Evolutionary conservation across 345 rosid species (phyloP), one percentile per base, ranked within the genome.

Genomic region (Geranium brycei): DNA sequence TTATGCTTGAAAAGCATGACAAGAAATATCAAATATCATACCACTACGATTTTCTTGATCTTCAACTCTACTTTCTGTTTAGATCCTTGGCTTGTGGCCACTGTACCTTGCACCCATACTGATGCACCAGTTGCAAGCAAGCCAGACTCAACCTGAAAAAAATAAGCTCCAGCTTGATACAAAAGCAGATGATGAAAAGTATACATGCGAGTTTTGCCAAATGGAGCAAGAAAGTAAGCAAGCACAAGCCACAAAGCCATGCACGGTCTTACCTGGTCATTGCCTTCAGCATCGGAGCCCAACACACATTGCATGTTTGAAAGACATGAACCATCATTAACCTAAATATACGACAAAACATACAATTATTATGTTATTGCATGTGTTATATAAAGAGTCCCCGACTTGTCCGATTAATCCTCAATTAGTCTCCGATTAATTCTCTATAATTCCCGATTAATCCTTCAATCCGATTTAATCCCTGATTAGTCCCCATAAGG

Each of bases 291-390:
- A n/a, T 90, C 91, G 1, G 81, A 69, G 61, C 71, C 79, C 87
- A 93, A 64, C 61, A 90, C 97, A 65, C 97, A 90, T 93, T 93
- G 99, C 96, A 93, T 82, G 63, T 85, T 93, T 1, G 97, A 88
- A 62, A 93, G 77, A 76, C 96, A 90, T 1, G 99, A 90, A 47
- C 99, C 96, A 74, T 93, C 99, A 64, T 90, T 93, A 64, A 93
- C 81, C 99, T 89, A 61, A 19, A 71, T 57, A 19, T 57, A 19
- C 23, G 35, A 31, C 30, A 35, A 62, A 51, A 19, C 18, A 32
- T 17, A 57, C 17, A 28, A 51, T 60, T 57, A 57, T 14, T 18
- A 67, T 5, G 51, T 32, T 41, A 51, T 15, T 0, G 58, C 51
- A 19, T 17, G 14, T 40, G 28, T 19, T 17, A 28, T 5, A 18